Percentiles rank a stretch among this genome's conserved stretches.
These are phyloP conservation scores for Trifolium repens DNA, from an alignment of 306 rosid species.

Conservation along the genomic window DNA sequence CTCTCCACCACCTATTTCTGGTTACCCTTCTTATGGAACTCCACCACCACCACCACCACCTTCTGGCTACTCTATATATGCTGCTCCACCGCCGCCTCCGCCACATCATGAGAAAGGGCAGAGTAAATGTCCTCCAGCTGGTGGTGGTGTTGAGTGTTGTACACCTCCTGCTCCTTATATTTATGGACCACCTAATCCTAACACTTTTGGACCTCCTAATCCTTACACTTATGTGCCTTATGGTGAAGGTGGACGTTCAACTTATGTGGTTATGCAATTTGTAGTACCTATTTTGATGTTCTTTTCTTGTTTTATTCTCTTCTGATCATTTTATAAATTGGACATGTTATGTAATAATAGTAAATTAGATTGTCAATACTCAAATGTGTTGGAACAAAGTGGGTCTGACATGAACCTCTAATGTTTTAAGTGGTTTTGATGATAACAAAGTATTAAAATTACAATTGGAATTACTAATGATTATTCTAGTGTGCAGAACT, in stretches of 20 bases:
- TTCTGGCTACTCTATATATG: conserved; percentile 39
- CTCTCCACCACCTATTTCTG: conserved; percentile 46
- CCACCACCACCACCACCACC: conserved; percentile 43
- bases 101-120: conserved; percentile 34
- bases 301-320: conserved; percentile 33
- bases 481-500: no score
- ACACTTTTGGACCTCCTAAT: conserved; percentile 23
- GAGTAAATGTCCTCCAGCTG: conserved; percentile 52
- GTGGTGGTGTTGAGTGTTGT: conserved; percentile 46
- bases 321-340: conserved; percentile 22
- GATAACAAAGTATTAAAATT: no score
- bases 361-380: neutral
- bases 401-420: no score
- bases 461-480: no score
- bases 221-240: conserved; percentile 49
- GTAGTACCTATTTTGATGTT: conserved; percentile 17
- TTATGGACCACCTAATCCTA: conserved; percentile 28
- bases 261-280: conserved; percentile 24
- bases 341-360: neutral
- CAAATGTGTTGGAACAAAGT: no score
- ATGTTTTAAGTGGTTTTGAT: no score
- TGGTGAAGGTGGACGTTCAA: conserved; percentile 15
- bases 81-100: conserved; percentile 42
- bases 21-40: conserved; percentile 39
- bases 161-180: conserved; percentile 43